These are phyloP conservation scores for Epichloe festucae DNA, from an alignment of 2,329 filamentous ascomycete genomes.

Conservation along the genomic window DNA sequence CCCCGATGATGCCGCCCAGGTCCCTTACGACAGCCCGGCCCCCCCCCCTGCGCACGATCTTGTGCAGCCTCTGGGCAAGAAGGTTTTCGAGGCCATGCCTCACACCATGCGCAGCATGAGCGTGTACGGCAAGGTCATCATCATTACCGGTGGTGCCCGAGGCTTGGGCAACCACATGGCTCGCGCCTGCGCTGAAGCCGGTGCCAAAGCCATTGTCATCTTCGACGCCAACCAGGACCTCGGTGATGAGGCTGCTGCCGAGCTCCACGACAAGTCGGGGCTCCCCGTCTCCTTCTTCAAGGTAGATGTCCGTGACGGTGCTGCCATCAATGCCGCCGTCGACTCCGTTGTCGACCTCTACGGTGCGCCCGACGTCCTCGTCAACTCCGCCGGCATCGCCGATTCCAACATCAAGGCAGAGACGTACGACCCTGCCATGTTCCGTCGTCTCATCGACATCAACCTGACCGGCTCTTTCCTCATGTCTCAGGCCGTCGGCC, in stretches of 20 bases:
- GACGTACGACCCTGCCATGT: conserved; percentile 63
- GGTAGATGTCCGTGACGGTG: conserved; percentile 62
- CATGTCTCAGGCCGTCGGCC: conserved; percentile 59
- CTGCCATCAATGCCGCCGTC: conserved; percentile 57
- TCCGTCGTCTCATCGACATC: conserved; percentile 68
- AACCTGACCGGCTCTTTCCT: conserved; percentile 72
- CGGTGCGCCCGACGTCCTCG: conserved; percentile 59
- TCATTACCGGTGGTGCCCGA: conserved; percentile 63
- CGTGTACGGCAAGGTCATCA: conserved; percentile 56
- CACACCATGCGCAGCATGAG: conserved; percentile 57
- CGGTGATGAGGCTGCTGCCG: conserved; percentile 54
- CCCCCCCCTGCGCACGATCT: conserved; percentile 31
- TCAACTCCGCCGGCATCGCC: conserved; percentile 70
- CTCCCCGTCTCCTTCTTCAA: conserved; percentile 66
- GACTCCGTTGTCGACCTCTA: conserved; percentile 52
- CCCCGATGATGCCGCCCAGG: conserved; percentile 25
- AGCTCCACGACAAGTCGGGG: conserved; percentile 59
- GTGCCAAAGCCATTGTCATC: conserved; percentile 59
- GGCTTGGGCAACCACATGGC: conserved; percentile 72
- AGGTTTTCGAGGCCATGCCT: conserved; percentile 43
- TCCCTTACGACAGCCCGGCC: conserved; percentile 28
- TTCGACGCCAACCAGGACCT: conserved; percentile 67
- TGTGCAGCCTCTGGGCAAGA: conserved; percentile 38
- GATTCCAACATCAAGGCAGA: conserved; percentile 78
- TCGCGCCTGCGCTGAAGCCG: conserved; percentile 62